A percentile compares a stretch with the other conserved stretches of the same genome.
Conservation (phyloP, 2,329 filamentous ascomycete species). For the Trichoderma oligosporum region DNA sequence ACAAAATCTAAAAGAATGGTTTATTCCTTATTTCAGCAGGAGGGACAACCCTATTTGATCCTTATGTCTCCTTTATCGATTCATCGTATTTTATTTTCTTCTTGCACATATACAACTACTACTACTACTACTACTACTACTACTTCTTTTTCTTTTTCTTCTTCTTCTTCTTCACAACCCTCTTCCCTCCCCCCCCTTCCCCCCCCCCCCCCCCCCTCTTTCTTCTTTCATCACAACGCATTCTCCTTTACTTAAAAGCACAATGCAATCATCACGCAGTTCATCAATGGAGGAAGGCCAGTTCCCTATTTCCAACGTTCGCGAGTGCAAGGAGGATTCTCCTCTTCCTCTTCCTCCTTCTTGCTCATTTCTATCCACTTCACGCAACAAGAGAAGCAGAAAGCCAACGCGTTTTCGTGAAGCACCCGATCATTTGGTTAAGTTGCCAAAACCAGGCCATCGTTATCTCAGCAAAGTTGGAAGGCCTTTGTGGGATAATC, state of each 20-base stretch:
- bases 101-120: no score
- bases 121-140: no score
- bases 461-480: conserved; percentile 20
- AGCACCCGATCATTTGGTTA: conserved; percentile 19
- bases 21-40: no score
- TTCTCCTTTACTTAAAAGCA: neutral
- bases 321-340: conserved; percentile 3
- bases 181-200: no score
- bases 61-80: no score
- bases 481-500: conserved; percentile 11
- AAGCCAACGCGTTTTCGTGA: conserved; percentile 1
- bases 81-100: neutral
- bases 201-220: no score
- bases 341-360: neutral
- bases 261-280: neutral
- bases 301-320: conserved; percentile 22
- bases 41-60: no score
- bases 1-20: neutral
- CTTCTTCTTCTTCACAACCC: neutral
- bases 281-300: neutral
- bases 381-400: neutral
- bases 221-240: neutral
- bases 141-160: no score
- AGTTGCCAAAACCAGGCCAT: conserved; percentile 17
- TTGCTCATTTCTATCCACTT: neutral